Base-by-base conservation (phyloP, 1,139 yeast species). In the Sugiyamaella japonica region DNA sequence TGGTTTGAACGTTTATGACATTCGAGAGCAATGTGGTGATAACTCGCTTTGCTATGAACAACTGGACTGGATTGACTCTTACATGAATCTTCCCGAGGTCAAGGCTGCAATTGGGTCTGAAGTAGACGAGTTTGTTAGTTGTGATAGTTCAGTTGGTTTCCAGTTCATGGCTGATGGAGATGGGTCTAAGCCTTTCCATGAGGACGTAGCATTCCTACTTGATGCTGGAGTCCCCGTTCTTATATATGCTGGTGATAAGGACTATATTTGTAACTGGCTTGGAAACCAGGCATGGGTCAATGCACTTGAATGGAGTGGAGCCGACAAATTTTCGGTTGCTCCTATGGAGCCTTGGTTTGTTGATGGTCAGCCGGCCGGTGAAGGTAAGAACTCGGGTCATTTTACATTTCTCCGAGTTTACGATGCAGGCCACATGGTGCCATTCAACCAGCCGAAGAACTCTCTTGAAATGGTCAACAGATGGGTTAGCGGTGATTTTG, bases 1-100 rank as follows among this genome's bases (percentile, higher is more conserved):
- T 17, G 98, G 98, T 50, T 83, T 86, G 72, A 91, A 93, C 68
- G 96, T 90, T 52, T 93, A 93, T 71, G 99, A 93, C 68, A 87
- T 93, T 63, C 85, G 99, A 73, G 83, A 82, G 67, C 80, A 81
- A 72, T 93, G 99, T 73, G 88, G 87, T 56, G 82, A 83, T 39
- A 73, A 77, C 52, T 65, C 63, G 58, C 79, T 91, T 65, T 93
- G 99, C 73, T 93, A 93, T 79, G 77, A 79, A 43, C 86, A 80
- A 45, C 76, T 86, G 71, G 81, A 79, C 58, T 83, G 81, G 74
- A 81, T 87, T 64, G 86, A 82, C 60, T 72, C 79, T 52, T 88
- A 83, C 74, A 75, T 88, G 75, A 88, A 88, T 77, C 77, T 76
- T 69, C 83, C 80, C 20, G 76, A 74, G 54, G 95, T 88, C 54